Conservation (phyloP, 495 filamentous ascomycete species). For the Hypoxylon lienhwacheense region DNA sequence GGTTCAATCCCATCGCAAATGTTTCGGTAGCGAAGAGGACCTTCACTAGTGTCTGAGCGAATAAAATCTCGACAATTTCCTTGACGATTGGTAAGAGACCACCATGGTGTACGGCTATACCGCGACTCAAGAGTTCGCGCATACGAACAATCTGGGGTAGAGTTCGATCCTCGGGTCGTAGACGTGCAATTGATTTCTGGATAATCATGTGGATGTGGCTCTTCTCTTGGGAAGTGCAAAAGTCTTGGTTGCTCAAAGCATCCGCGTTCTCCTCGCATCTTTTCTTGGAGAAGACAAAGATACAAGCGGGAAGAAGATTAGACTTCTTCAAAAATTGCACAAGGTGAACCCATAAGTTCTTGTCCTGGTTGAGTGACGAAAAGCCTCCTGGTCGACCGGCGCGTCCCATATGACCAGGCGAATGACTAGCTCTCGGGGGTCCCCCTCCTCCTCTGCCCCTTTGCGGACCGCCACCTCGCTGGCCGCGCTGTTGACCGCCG, state of each 20-base stretch:
- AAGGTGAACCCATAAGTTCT: constrained; percentile 94
- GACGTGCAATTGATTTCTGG: constrained; percentile 88
- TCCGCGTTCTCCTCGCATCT: constrained; percentile 96
- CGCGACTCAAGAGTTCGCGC: constrained; percentile 80
- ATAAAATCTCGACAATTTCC: constrained; percentile 95
- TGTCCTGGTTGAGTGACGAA: constrained; percentile 87
- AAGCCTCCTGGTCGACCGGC: constrained; percentile 80
- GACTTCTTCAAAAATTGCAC: constrained; percentile 88
- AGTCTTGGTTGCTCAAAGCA: constrained; percentile 91
- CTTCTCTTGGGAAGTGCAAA: constrained; percentile 88
- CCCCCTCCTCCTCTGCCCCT: constrained; percentile 61
- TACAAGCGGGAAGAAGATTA: constrained; percentile 84
- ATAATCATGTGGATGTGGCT: constrained; percentile 97
- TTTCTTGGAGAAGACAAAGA: constrained; percentile 98
- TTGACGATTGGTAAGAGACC: constrained; percentile 96
- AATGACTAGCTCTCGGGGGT: constrained; percentile 58
- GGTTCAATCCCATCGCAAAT: constrained; percentile 96
- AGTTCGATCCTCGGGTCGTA: constrained; percentile 86
- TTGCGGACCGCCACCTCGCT: constrained; percentile 59
- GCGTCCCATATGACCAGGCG: constrained; percentile 81
- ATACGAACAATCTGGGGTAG: constrained; percentile 89
- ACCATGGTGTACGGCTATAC: constrained; percentile 95
- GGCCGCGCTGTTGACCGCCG: constrained; percentile 55
- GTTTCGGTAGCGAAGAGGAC: constrained; percentile 97
- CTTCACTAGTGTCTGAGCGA: constrained; percentile 92